These are phyloP conservation scores for Hygrocybe coccinea DNA, from an alignment of 768 basidiomycete species.

Conservation along the genomic window DNA sequence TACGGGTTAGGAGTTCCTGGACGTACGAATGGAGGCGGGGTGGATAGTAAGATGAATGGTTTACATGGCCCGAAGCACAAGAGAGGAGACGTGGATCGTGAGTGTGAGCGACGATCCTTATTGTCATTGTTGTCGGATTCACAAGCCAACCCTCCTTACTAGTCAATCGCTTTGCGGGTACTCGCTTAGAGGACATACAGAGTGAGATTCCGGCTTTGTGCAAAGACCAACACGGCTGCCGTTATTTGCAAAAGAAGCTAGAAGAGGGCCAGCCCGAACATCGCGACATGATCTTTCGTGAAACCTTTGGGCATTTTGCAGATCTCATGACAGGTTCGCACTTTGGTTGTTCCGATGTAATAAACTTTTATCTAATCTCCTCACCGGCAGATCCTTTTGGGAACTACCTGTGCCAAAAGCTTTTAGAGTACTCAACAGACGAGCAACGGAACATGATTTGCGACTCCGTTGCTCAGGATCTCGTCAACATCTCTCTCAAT, in stretches of 20 bases:
- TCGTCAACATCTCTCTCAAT: constrained; percentile 96
- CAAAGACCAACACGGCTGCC: constrained; percentile 99
- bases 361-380: no score
- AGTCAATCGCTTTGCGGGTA: constrained; percentile 98
- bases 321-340: constrained; percentile 94
- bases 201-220: constrained; percentile 92
- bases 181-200: constrained; percentile 89
- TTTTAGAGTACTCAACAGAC: constrained; percentile 94
- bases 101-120: constrained; percentile 62
- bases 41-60: constrained; percentile 81
- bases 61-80: constrained; percentile 92
- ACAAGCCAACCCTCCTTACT: constrained; percentile 1
- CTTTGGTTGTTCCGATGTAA: no score
- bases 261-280: constrained; percentile 95
- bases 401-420: constrained; percentile 97
- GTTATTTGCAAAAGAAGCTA: constrained; percentile 97
- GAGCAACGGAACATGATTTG: constrained; percentile 96
- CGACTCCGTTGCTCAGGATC: constrained; percentile 94
- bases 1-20: constrained; percentile 64
- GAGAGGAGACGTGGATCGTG: constrained; percentile 85
- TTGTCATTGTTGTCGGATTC: no score
- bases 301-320: constrained; percentile 95
- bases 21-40: constrained; percentile 45
- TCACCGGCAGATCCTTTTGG: constrained; percentile 89
- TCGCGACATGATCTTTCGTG: constrained; percentile 98